Evolutionary conservation across 164 flowering plant species (phyloP), one percentile per base, ranked within the genome.

Genomic region (Vitis riparia): DNA sequence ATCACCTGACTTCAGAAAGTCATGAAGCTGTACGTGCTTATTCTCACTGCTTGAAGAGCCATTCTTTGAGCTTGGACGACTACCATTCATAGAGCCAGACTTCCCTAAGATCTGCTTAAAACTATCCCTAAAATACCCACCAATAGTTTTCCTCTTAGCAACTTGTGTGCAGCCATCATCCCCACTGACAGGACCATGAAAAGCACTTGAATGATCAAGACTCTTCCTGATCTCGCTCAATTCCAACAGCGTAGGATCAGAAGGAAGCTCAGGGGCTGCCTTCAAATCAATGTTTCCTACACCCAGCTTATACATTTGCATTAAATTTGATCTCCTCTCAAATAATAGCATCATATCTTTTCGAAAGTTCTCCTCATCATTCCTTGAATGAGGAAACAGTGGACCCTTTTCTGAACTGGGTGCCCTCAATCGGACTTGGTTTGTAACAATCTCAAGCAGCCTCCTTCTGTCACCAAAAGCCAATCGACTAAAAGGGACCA

Each of bases 401-500:
- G 84, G 86, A 49, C 83, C 84, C 71, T 49, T 75, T 23, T 76
- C 81, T 30, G 67, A 55, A 59, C 79, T 78, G 30, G 92, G 87
- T 5, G 77, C 82, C 71, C 68, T 71, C 56, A 82, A 48, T 5
- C 89, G 82, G 8, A 87, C 82, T 68, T 83, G 87, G 74, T 75
- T 77, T 0, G 87, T 87, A 7, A 90, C 87, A 51, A 76, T 50
- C 68, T 89, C 94, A 51, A 94, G 83, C 74, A 94, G 76, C 81
- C 82, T 89, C 76, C 89, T 83, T 75, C 97, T 80, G 73, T 94
- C 98, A 66, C 87, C 86, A 74, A 92, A 94, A 55, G 88, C 84
- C 68, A 94, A 72, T 29, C 85, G 78, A 68, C 89, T 72, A 65
- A 94, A 94, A 1, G 88, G 83, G n/a, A 86, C 83, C 16, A 29